phyloP scores from a whole-genome alignment of 2,329 filamentous ascomycete species.

The Diplodia mutila region DNA sequence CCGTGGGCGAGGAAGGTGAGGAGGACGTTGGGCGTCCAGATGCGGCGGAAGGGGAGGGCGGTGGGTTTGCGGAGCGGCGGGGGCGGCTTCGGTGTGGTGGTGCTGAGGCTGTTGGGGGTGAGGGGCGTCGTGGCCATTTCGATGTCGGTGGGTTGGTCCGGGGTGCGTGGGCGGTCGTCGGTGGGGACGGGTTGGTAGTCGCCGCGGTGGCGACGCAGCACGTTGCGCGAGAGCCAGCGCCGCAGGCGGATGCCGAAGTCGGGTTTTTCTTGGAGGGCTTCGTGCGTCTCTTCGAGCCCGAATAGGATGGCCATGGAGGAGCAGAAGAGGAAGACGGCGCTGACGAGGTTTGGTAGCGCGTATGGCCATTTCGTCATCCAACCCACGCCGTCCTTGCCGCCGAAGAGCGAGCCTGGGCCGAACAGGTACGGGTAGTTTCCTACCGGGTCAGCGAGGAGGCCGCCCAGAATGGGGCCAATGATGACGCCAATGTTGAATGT shows the following conservation, averaged over 20 bases:
- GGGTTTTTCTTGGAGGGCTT: constrained; percentile 44
- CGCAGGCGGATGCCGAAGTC: constrained; percentile 48
- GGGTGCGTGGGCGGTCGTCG: constrained; percentile 28
- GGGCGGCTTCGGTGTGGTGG: neutral
- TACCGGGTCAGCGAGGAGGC: constrained; percentile 68
- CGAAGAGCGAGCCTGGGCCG: constrained; percentile 61
- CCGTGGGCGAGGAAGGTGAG: constrained; percentile 50
- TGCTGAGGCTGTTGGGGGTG: neutral
- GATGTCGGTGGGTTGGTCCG: constrained; percentile 1
- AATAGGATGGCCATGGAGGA: constrained; percentile 62
- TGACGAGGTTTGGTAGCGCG: constrained; percentile 70
- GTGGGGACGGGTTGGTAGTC: constrained; percentile 37
- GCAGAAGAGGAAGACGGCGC: constrained; percentile 61
- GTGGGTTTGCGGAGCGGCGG: constrained; percentile 34
- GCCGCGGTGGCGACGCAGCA: constrained; percentile 35
- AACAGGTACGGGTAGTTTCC: constrained; percentile 66
- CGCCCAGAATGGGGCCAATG: constrained; percentile 51
- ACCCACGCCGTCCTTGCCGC: constrained; percentile 60
- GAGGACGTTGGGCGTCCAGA: constrained; percentile 53
- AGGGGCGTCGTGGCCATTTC: constrained; percentile 4
- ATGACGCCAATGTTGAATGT: constrained; percentile 66
- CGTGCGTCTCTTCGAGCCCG: constrained; percentile 65
- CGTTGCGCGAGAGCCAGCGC: constrained; percentile 40
- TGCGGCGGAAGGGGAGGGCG: constrained; percentile 50
- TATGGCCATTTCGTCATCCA: constrained; percentile 71